Evolutionary conservation across 768 basidiomycete species (phyloP), one percentile per base, ranked within the genome.

Genomic region (Thelephora ganbajun): DNA sequence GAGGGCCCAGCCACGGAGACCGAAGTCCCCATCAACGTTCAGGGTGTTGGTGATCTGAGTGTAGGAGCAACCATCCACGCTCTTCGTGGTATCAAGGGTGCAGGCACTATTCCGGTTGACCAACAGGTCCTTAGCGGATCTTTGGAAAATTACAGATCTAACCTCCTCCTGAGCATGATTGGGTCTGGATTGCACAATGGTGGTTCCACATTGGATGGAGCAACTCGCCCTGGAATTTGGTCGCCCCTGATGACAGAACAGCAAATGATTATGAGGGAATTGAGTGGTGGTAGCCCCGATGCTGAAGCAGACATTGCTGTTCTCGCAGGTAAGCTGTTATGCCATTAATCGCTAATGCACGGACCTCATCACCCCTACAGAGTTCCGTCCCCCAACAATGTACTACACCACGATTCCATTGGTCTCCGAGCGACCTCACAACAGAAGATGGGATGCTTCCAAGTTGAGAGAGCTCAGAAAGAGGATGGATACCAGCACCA

Each of bases 361-460:
- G 18, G 13, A 44, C 23, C 33, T 18, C 33, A 39, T 46, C 48
- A 41, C n/a, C 23, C 14, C 50, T 49, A 9, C 63, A 93, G 93
- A 93, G 44, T 85, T 91, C 66, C 81, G 93, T 14, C 85, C 87
- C 42, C 89, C 91, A 7, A 88, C 82, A 5, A 90, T 89, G 74
- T 99, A 99, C 65, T 98, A 97, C 65, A 90, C 92, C 18, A 83
- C 87, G 30, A 96, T 99, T 49, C 96, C 96, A 11, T 69, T 84
- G 48, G 83, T 91, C 22, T 82, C 86, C 33, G 91, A 93, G 62
- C 72, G 89, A 53, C 74, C 79, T 19, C 78, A 86, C 60, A 87
- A 80, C 63, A 78, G 90, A 54, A 82, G 87, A 41, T 92, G 89
- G 83, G 96, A 99, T 62, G 86, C 92, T 14, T 82, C 90, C 14